These are phyloP conservation scores for Diaporthe velutina DNA, from an alignment of 2,329 filamentous ascomycete species.

Conservation along the genomic window DNA sequence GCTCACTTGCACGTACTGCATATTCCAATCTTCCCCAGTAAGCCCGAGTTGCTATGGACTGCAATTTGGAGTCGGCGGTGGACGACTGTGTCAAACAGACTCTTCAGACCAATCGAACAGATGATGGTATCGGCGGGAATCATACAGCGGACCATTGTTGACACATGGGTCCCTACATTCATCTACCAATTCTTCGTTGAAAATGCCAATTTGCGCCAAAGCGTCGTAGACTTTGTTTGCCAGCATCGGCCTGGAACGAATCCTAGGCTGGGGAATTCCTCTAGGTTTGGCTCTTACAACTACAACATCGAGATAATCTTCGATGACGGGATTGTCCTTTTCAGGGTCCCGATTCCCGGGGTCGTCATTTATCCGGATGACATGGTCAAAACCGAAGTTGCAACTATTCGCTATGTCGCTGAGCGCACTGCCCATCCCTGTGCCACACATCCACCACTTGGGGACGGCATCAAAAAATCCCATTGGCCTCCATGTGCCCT, in stretches of 20 bases:
- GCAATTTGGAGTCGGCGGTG: not conserved
- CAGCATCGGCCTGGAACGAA: conserved; percentile 3
- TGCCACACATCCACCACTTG: conserved; percentile 50
- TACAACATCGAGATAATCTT: conserved; percentile 12
- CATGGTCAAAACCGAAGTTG: conserved; percentile 51
- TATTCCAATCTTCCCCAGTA: not conserved
- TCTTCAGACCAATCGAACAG: not conserved
- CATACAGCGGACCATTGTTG: not conserved
- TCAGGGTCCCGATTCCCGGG: conserved; percentile 19
- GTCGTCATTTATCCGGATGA: conserved; percentile 48
- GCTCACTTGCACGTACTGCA: too few relatives aligned
- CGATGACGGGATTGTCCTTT: not conserved
- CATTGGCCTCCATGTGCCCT: conserved; percentile 48
- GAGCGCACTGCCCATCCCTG: conserved; percentile 50
- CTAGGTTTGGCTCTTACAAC: not conserved
- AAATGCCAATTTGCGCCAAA: not conserved
- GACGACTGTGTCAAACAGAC: not conserved
- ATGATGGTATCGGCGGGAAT: not conserved
- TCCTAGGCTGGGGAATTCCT: not conserved
- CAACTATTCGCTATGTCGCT: conserved; percentile 50
- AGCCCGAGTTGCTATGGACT: not conserved
- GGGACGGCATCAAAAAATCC: conserved; percentile 50
- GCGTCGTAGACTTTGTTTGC: conserved; percentile 2
- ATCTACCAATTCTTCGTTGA: not conserved
- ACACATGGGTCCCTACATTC: not conserved